Percentiles rank a stretch among this genome's conserved stretches.
Conservation (phyloP, 176 grass and related monocot species). For the Guadua angustifolia region DNA sequence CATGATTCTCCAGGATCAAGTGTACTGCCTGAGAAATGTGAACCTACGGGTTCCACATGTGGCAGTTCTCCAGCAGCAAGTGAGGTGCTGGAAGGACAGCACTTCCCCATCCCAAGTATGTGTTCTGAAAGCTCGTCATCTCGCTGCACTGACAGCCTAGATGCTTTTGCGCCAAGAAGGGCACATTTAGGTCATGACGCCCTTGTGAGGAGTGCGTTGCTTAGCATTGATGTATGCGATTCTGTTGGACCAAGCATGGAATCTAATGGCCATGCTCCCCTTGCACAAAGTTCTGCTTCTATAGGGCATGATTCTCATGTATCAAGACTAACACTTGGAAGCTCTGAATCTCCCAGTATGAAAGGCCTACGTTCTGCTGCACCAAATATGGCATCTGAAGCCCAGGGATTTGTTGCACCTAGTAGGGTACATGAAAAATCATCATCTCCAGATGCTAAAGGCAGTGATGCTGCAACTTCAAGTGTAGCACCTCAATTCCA, state of each 20-base stretch:
- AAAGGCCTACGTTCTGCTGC: constrained; percentile 15
- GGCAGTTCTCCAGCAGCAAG: neutral
- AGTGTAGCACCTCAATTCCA: neutral
- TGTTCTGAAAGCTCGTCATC: constrained; percentile 21
- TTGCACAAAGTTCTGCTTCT: neutral
- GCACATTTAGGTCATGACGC: neutral
- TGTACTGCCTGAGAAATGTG: constrained; percentile 1
- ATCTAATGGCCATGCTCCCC: neutral
- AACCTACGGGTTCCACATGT: neutral
- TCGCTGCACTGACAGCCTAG: neutral
- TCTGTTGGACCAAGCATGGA: constrained; percentile 12
- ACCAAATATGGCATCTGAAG: neutral
- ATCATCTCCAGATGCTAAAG: neutral
- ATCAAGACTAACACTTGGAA: neutral
- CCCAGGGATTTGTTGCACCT: neutral
- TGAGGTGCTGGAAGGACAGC: neutral
- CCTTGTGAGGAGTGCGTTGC: neutral
- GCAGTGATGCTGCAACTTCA: neutral
- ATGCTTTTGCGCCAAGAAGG: neutral
- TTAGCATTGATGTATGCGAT: neutral
- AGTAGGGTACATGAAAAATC: neutral
- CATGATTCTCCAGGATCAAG: constrained; percentile 11
- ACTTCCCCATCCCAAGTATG: constrained; percentile 15
- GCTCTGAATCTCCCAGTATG: constrained; percentile 11
- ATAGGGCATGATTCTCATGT: neutral